Base-by-base conservation (phyloP, 2,329 filamentous ascomycete species). In the Plenodomus tracheiphilus region DNA sequence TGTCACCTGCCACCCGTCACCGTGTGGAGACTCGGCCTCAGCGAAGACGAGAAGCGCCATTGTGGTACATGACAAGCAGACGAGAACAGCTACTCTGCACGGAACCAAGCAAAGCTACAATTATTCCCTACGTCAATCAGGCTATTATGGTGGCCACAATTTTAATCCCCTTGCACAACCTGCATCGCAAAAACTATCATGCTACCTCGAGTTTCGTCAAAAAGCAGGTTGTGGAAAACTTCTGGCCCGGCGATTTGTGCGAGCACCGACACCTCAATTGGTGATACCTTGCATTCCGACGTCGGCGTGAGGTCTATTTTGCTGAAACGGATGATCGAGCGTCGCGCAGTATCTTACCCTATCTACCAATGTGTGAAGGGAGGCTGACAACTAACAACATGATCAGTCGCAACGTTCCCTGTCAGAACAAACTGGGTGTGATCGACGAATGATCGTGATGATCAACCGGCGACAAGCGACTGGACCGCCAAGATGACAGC, bases 181-280 rank as follows among this genome's bases (percentile, higher is more conserved):
- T 7, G 38, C 38, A 16, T 22, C 15, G 10, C 9, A 25, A 39
- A 39, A 25, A 2, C 20, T 4, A 8, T 25, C 38, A 17, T 39
- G 20, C 20, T 39, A 22, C 25, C 20, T 39, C 19, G 6, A 21
- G 19, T 15, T 39, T 15, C n/a, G 38, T 32, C 41, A 54, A 58
- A 56, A 50, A 54, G 55, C 54, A 54, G 17, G 21, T 25, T 32
- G 6, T 32, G 6, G 15, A 32, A 32, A 15, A 4, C 6, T 10
- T 11, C 15, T 32, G 28, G 6, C 28, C 4, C 28, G 8, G 11
- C 6, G 28, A 7, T 32, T 11, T 32, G 9, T 32, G 6, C 9
- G 19, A 22, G 38, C 39, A 56, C 54, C 56, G 47, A 52, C 56
- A 56, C 56, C 30, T 58, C 42, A 49, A 57, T 56, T 36, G 53